A percentile compares a stretch with the other conserved stretches of the same genome.
These are phyloP conservation scores for Posidonia australis DNA, from an alignment of 106 monocot genomes.

Conservation along the genomic window DNA sequence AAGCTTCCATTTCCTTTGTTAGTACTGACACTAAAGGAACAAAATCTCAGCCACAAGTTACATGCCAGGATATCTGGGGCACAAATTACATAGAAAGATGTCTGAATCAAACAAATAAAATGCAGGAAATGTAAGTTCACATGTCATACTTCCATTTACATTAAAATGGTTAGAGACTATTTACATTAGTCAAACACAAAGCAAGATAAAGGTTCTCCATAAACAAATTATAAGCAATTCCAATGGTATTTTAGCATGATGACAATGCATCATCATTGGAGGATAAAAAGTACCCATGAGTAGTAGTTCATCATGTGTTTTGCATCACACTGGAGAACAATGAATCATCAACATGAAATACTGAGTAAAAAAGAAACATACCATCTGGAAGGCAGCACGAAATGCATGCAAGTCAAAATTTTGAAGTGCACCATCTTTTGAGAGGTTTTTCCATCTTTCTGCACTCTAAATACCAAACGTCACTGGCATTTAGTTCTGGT, in stretches of 20 bases:
- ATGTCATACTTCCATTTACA: too few species aligned
- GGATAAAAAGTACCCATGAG: not conserved
- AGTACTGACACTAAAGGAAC: too few species aligned
- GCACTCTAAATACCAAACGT: constrained; percentile 57
- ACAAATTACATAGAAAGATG: too few species aligned
- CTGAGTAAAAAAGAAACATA: constrained; percentile 1
- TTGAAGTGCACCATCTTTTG: constrained; percentile 53
- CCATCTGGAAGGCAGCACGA: constrained; percentile 96
- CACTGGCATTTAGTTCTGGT: not conserved
- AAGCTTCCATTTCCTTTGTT: too few species aligned
- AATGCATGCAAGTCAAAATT: constrained; percentile 83
- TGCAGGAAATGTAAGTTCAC: too few species aligned
- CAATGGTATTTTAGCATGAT: not conserved
- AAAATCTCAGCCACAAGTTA: too few species aligned
- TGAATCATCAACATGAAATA: not conserved
- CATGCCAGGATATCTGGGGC: too few species aligned
- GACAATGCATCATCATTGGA: not conserved
- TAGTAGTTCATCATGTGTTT: not conserved
- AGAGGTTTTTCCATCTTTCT: constrained; percentile 80
- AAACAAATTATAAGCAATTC: not conserved
- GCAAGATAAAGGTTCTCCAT: too few species aligned
- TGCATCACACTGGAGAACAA: not conserved
- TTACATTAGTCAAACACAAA: too few species aligned
- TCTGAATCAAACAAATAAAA: too few species aligned
- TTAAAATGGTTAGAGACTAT: too few species aligned